Evolutionary conservation across 1,139 yeast genomes (phyloP), one percentile per base, ranked within the genome.

Genomic region (Taphrina flavorubra): DNA sequence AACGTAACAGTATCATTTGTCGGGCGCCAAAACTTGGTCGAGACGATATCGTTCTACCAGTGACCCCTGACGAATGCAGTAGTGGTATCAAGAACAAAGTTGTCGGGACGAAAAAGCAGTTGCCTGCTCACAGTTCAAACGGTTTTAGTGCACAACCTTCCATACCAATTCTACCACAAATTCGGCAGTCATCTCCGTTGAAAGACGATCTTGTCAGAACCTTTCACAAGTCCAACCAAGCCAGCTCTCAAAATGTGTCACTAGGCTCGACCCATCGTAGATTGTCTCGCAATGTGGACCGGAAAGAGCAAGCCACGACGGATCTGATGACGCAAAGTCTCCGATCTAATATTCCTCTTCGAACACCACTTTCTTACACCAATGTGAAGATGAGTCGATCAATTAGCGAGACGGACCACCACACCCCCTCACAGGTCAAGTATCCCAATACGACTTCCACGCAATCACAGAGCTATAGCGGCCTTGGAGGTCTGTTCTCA

Each of bases 131-230:
- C 18, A 13, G n/a, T n/a, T 7, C 8, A 0, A 14, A 44, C 8
- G 47, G 4, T 7, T 1, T 14, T n/a, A 20, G 20, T 20, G 5
- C 1, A 14, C 25, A 53, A 36, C 25, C 58, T 14, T 13, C 42
- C 1, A 36, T 37, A 8, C 58, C 58, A 34, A 16, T 34, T n/a
- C 20, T 53, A n/a, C 42, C 58, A 2, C 58, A 31, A 34, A 53
- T 53, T 6, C 58, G 58, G 14, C 58, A 53, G 44, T 53, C 58
- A n/a, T 53, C 42, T 8, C 40, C 42, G 6, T 7, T 34, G 16
- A 16, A 34, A 37, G 58, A 53, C 10, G 36, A 10, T n/a, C 11
- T 36, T 13, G 18, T 16, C 14, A 20, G 42, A n/a, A 37, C 2
- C 6, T 37, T 16, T 4, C 11, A n/a, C 8, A 42, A 16, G 18